Evolutionary conservation across 257 asterid genomes (phyloP).

Genomic region (Solanum paucissectum): DNA sequence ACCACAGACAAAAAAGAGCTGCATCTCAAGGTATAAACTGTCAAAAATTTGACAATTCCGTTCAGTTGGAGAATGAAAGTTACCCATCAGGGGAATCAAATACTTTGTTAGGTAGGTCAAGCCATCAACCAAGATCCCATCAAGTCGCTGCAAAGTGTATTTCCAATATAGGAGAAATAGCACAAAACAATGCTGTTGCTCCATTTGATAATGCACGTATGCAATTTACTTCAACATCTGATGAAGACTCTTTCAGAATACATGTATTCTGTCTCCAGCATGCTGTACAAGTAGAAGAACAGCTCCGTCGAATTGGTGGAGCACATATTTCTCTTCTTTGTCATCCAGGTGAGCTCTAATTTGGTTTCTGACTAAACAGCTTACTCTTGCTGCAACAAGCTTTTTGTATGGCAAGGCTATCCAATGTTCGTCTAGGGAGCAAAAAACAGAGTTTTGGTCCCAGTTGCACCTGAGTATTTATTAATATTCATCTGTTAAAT

Average conservation of each 20-base stretch:
- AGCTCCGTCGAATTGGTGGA: constrained; percentile 76
- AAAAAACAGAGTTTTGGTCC: not conserved
- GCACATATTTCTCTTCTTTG: constrained; percentile 69
- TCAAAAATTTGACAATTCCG: constrained; percentile 22
- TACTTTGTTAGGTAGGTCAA: constrained; percentile 21
- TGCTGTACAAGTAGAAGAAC: constrained; percentile 71
- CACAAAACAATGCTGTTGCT: constrained; percentile 14
- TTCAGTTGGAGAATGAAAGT: constrained; percentile 17
- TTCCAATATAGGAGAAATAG: constrained; percentile 24
- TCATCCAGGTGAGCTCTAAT: constrained; percentile 74
- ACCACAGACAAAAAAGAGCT: constrained; percentile 11
- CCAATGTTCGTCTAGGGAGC: not conserved
- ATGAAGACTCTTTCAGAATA: constrained; percentile 81
- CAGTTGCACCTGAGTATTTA: not conserved
- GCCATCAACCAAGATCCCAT: constrained; percentile 23
- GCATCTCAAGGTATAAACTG: constrained; percentile 12
- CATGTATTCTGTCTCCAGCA: constrained; percentile 96
- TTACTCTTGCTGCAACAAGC: not conserved
- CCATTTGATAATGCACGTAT: constrained; percentile 15
- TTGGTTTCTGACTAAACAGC: not conserved
- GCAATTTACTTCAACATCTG: constrained; percentile 33
- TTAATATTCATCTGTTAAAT: not conserved
- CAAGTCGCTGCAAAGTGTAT: constrained; percentile 13
- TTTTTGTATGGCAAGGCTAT: not conserved
- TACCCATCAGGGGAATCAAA: constrained; percentile 25